These are phyloP conservation scores for Capillidium heterosporum DNA, from an alignment of 371 early-diverging fungal species.

Conservation along the genomic window DNA sequence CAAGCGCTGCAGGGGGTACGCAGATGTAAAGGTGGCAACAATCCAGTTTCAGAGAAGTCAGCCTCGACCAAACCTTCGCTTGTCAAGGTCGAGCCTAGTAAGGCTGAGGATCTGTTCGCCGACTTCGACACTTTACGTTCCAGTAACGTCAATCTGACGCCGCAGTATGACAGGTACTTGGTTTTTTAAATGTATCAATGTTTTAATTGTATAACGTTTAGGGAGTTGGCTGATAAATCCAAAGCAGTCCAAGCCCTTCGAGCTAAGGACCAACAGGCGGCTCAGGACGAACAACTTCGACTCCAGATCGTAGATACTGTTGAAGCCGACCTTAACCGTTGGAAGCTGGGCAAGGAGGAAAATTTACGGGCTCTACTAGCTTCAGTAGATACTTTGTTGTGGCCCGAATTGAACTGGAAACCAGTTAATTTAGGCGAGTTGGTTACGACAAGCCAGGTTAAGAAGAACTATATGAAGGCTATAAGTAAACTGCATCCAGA, in stretches of 20 bases:
- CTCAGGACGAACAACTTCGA: slow-evolving; percentile 58
- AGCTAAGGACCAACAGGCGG: slow-evolving; percentile 40
- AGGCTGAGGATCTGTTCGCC: background rate
- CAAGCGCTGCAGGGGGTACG: slow-evolving; percentile 35
- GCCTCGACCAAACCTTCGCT: too few relatives aligned
- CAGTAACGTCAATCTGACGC: too few relatives aligned
- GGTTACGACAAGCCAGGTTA: slow-evolving; percentile 68
- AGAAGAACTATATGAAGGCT: slow-evolving; percentile 79
- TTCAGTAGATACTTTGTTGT: slow-evolving; percentile 60
- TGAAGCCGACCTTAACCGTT: slow-evolving; percentile 39
- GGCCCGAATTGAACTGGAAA: slow-evolving; percentile 56
- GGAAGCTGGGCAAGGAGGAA: slow-evolving; percentile 74
- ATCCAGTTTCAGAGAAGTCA: too few relatives aligned
- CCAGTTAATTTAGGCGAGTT: slow-evolving; percentile 62
- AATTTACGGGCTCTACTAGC: slow-evolving; percentile 79
- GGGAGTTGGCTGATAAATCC: slow-evolving; percentile 19
- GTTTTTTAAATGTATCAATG: too few relatives aligned
- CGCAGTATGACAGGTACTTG: too few relatives aligned
- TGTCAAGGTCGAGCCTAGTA: slow-evolving; percentile 29
- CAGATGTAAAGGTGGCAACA: too few relatives aligned
- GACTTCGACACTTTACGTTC: background rate
- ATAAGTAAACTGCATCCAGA: slow-evolving; percentile 91
- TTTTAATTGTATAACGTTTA: too few relatives aligned
- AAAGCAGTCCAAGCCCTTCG: slow-evolving; percentile 49
- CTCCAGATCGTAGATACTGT: slow-evolving; percentile 58